Percentiles rank a stretch among this genome's conserved stretches.
phyloP scores from a whole-genome alignment of 306 rosid genomes.

The Phaseolus lunatus region DNA sequence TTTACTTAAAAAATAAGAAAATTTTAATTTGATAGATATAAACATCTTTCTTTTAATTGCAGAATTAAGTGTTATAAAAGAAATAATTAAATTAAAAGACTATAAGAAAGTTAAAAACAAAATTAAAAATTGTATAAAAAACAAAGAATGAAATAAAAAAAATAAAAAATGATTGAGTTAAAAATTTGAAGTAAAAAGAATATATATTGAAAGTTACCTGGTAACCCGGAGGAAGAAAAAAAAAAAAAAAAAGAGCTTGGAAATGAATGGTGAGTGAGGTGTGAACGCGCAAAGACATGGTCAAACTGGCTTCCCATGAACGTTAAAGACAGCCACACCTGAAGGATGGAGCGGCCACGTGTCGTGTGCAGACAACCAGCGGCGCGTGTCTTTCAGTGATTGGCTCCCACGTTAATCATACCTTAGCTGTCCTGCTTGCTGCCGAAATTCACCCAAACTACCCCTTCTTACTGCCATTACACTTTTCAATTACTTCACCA shows the following conservation, averaged over 20 bases:
- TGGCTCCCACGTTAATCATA: background rate
- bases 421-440: slow-evolving; percentile 34
- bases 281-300: slow-evolving; percentile 48
- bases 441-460: slow-evolving; percentile 11
- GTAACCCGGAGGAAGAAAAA: background rate
- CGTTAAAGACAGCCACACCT: slow-evolving; percentile 36
- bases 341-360: slow-evolving; percentile 38
- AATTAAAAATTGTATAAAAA: too few species aligned
- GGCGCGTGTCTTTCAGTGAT: slow-evolving; percentile 32
- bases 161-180: too few species aligned
- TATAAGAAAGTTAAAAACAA: too few species aligned
- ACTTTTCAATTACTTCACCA: slow-evolving; percentile 8
- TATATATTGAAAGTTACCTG: background rate
- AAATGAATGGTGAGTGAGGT: slow-evolving; percentile 14
- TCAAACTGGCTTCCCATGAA: slow-evolving; percentile 45
- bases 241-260: background rate
- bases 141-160: too few species aligned
- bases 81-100: too few species aligned
- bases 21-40: too few species aligned
- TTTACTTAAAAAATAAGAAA: too few species aligned
- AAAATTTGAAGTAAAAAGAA: too few species aligned
- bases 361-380: background rate
- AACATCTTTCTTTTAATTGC: too few species aligned
- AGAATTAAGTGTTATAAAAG: too few species aligned
- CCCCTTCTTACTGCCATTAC: slow-evolving; percentile 33